Evolutionary conservation across 2,329 filamentous ascomycete genomes (phyloP).

Genomic region (Monosporascus ibericus): DNA sequence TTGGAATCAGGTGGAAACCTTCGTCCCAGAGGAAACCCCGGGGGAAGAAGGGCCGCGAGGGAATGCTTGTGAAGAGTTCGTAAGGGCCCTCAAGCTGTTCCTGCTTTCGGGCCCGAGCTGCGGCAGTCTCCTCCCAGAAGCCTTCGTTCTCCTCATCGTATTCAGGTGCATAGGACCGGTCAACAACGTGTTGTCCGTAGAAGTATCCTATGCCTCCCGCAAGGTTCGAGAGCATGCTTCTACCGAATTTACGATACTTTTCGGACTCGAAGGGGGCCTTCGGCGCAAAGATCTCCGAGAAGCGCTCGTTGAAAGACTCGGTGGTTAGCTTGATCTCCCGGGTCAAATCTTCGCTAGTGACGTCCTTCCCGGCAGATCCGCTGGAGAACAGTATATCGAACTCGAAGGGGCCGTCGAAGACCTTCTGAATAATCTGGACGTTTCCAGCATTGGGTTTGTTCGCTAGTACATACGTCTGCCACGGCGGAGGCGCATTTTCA

Average conservation of each 20-base stretch:
- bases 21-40: constrained; percentile 97
- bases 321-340: constrained; percentile 61
- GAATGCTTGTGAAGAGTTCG: constrained; percentile 85
- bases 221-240: constrained; percentile 89
- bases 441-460: constrained; percentile 69
- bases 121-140: constrained; percentile 89
- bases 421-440: constrained; percentile 82
- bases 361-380: constrained; percentile 53
- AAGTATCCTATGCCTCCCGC: constrained; percentile 95
- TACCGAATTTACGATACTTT: constrained; percentile 73
- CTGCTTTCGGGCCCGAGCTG: constrained; percentile 63
- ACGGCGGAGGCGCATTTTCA: constrained; percentile 71
- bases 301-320: constrained; percentile 67
- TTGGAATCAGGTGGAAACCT: constrained; percentile 87
- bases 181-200: constrained; percentile 79
- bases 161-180: constrained; percentile 84
- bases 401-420: constrained; percentile 84
- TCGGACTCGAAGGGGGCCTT: constrained; percentile 68
- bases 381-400: constrained; percentile 92
- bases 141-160: constrained; percentile 94
- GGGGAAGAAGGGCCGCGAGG: constrained; percentile 92
- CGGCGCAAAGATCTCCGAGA: constrained; percentile 64
- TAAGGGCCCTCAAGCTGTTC: constrained; percentile 73
- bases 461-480: constrained; percentile 74
- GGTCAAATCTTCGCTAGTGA: constrained; percentile 59